Evolutionary conservation across 164 flowering plant genomes (phyloP).

Genomic region (Magnolia sinica): DNA sequence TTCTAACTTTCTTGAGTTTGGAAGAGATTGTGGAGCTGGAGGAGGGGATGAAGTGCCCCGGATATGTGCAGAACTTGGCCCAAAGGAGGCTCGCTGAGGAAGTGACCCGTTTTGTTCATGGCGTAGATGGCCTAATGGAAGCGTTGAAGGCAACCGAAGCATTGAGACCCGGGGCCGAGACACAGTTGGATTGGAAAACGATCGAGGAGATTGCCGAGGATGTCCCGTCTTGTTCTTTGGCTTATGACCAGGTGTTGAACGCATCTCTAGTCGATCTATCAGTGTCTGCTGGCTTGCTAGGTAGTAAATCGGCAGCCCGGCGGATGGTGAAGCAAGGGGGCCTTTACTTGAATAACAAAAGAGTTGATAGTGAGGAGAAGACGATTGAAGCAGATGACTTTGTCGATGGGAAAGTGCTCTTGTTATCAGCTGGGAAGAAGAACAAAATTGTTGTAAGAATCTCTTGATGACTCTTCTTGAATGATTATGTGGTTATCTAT

Average conservation of each 20-base stretch:
- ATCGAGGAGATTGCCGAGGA: constrained; percentile 68
- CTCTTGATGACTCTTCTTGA: constrained; percentile 23
- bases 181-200: constrained; percentile 57
- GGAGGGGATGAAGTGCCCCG: constrained; percentile 46
- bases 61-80: constrained; percentile 62
- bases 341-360: constrained; percentile 63
- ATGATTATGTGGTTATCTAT: constrained; percentile 2
- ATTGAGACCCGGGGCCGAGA: constrained; percentile 65
- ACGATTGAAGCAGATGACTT: constrained; percentile 59
- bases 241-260: constrained; percentile 45
- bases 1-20: constrained; percentile 63
- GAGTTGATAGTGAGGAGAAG: constrained; percentile 66
- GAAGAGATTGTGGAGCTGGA: constrained; percentile 60
- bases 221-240: constrained; percentile 61
- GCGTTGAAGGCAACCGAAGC: constrained; percentile 83
- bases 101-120: constrained; percentile 80
- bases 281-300: constrained; percentile 65
- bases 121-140: constrained; percentile 66
- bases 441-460: constrained; percentile 74
- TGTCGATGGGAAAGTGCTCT: constrained; percentile 67
- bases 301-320: constrained; percentile 73
- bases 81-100: constrained; percentile 77
- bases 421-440: constrained; percentile 83
- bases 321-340: constrained; percentile 81
- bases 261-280: constrained; percentile 59